Base-by-base conservation (phyloP, 805 yeast genomes). In the Starmera amethionina region DNA sequence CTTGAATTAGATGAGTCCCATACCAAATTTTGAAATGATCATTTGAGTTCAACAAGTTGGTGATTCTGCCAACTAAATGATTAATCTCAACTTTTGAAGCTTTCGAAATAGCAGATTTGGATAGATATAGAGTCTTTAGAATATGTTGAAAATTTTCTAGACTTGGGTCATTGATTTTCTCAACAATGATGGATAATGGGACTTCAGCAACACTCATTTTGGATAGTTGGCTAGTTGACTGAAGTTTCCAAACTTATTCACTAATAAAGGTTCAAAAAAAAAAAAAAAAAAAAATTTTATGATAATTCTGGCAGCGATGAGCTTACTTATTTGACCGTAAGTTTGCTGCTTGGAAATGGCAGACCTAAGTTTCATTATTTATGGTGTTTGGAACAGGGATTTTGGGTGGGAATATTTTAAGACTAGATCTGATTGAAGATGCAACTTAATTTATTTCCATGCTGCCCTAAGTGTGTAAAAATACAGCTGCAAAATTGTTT, bases 21-120 rank as follows among this genome's bases (percentile, higher is more conserved):
- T 53, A 56, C 58, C 70, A 68, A 25, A 63, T 54, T 28, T 48
- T 50, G 25, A 50, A 45, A 16, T 58, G 51, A 29, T 60, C 60
- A 29, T 60, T 56, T 11, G 64, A 47, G 38, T 63, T 65, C 36
- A 68, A 46, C 7, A 68, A 35, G 32, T 52, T 54, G 34, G 42
- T 46, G n/a, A 43, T 34, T 27, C 47, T 46, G 10, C 74, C 61
- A 30, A 72, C 65, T 27, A 77, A 57, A 50, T 75, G 81, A 42
- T 67, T 66, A 30, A 71, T 51, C 25, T 77, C 79, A 9, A 68
- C 54, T 49, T 72, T 70, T 12, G 73, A 58, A n/a, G 74, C 69
- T n/a, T 54, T 50, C 4, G 59, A 40, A 40, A 76, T 60, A 0
- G 65, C 48, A 4, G 60, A 42, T 14, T 45, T 50, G 1, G 52